Evolutionary conservation across 2,329 filamentous ascomycete genomes (phyloP).

Genomic region (Canariomyces notabilis): DNA sequence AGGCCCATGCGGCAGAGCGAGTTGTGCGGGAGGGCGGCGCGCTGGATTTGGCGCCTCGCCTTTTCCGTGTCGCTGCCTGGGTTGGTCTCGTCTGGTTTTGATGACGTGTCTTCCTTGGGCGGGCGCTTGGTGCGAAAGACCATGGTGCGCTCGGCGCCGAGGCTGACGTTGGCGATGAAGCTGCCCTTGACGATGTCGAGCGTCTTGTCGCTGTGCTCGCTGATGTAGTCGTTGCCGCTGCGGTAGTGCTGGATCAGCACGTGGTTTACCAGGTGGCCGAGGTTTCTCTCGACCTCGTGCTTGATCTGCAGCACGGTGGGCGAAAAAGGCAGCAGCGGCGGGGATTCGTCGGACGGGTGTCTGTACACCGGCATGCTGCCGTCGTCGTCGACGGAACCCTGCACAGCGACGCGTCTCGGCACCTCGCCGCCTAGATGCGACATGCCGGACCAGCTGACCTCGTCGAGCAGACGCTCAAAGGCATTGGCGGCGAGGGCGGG

Average conservation of each 20-base stretch:
- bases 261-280: conserved; percentile 84
- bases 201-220: conserved; percentile 95
- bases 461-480: conserved; percentile 65
- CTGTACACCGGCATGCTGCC: conserved; percentile 86
- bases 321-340: conserved; percentile 71
- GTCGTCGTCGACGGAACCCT: conserved; percentile 64
- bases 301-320: conserved; percentile 66
- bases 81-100: too few species aligned
- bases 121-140: conserved; percentile 74
- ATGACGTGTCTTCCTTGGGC: too few species aligned
- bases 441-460: conserved; percentile 89
- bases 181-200: conserved; percentile 78
- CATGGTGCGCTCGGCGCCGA: conserved; percentile 92
- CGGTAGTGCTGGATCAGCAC: conserved; percentile 91
- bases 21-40: conserved; percentile 76
- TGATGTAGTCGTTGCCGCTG: conserved; percentile 84
- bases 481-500: conserved; percentile 48
- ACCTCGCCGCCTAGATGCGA: conserved; percentile 87
- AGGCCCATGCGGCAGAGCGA: conserved; percentile 81
- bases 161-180: conserved; percentile 85
- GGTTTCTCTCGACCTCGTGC: conserved; percentile 59
- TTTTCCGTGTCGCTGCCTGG: conserved; percentile 13
- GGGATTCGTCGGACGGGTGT: conserved; percentile 84
- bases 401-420: conserved; percentile 83
- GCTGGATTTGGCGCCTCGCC: conserved; percentile 53